Base-by-base conservation (phyloP, 331 rosid species). In the Quercus lobata region DNA sequence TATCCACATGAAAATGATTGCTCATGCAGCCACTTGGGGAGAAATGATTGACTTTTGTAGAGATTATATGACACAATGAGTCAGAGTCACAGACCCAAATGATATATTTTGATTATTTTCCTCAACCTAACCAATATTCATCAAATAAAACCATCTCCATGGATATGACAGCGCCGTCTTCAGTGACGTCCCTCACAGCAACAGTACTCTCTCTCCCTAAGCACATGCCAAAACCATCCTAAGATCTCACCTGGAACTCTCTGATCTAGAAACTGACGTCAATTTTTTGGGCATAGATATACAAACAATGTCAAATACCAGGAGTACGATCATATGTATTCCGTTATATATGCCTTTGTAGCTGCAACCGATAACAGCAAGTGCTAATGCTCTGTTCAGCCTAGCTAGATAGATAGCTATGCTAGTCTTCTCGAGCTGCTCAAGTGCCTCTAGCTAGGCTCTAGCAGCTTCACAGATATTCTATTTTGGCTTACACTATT, bases 141-240 rank as follows among this genome's bases (percentile, higher is more conserved):
- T 19, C 17, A 25, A 79, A 18, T 69, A 66, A 44, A 60, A 41
- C n/a, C 71, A 18, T 68, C 35, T 63, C 29, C 57, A 29, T 69
- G 71, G 75, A 25, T 55, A 76, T 77, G 80, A 80, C 91, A 87
- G 88, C 84, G 92, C 92, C 91, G 89, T 78, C 89, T 82, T 79
- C 76, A 73, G 72, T 49, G 71, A 78, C 41, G 53, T 35, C 24
- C 69, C 84, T 73, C 75, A 76, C 75, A 83, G 85, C 77, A 41
- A 41, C 85, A 71, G 55, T 41, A 9, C 18, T 35, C 17, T 11
- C 16, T 49, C 83, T 83, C 80, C 70, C 85, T 75, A 74, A 85
- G 77, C 75, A 80, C 83, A 53, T 69, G 80, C 56, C 78, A 29
- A 54, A 57, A 71, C 46, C 72, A 25, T 9, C 72, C 52, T 49